Percentiles rank a stretch among this genome's conserved stretches.
These are phyloP conservation scores for Echium plantagineum DNA, from an alignment of 257 asterid species.

Conservation along the genomic window DNA sequence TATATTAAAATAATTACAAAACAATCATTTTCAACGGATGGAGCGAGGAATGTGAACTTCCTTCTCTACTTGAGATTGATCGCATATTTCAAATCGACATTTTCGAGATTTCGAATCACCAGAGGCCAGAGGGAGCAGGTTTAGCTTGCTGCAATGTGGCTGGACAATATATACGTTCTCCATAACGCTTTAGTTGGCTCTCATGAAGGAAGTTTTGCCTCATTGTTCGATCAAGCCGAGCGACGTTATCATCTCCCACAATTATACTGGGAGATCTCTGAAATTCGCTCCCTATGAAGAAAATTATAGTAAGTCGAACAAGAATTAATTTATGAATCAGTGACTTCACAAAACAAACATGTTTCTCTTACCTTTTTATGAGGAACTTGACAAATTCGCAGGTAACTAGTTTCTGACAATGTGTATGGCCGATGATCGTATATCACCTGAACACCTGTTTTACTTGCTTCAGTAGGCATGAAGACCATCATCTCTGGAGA, in stretches of 20 bases:
- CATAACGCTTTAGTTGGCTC: too few species aligned
- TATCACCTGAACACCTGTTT: conserved; percentile 17
- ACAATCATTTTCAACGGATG: too few species aligned
- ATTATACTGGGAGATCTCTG: conserved; percentile 61
- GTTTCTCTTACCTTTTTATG: conserved; percentile 32
- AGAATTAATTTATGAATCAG: not conserved
- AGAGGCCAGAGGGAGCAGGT: too few species aligned
- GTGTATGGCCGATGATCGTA: conserved; percentile 56
- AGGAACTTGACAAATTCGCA: conserved; percentile 59
- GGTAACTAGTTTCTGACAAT: conserved; percentile 36
- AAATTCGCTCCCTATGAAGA: conserved; percentile 57
- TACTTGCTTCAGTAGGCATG: conserved; percentile 11
- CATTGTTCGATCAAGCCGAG: too few species aligned
- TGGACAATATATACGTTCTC: too few species aligned
- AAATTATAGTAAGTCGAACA: conserved; percentile 1
- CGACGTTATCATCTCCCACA: conserved; percentile 59
- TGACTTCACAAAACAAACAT: not conserved
- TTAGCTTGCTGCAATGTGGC: too few species aligned
- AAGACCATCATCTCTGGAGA: conserved; percentile 42
- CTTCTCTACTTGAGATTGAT: too few species aligned
- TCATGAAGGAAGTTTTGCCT: too few species aligned
- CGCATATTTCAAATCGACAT: too few species aligned
- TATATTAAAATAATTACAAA: too few species aligned
- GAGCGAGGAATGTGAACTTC: too few species aligned
- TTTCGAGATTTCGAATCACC: too few species aligned